These are phyloP conservation scores for Vairimorpha apis DNA, from an alignment of 371 early-diverging fungal genomes.

Conservation along the genomic window DNA sequence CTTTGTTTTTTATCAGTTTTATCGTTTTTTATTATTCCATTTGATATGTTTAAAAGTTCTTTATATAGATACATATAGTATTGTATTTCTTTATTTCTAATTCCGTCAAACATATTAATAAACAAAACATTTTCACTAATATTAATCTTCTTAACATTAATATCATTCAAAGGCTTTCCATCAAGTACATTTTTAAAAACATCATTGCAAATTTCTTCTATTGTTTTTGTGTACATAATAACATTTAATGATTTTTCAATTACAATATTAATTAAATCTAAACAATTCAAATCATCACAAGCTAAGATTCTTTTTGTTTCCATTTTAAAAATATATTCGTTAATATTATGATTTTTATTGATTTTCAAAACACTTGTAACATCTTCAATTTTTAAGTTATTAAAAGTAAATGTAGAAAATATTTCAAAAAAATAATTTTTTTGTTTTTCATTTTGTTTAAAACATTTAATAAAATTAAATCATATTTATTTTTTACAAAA, in stretches of 20 bases:
- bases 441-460: slow-evolving; percentile 23
- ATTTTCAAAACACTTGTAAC: not conserved
- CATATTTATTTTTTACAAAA: not conserved
- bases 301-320: no score
- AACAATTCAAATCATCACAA: no score
- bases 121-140: not conserved
- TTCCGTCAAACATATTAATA: slow-evolving; percentile 2
- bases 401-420: not conserved
- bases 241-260: not conserved
- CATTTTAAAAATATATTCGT: no score
- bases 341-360: not conserved
- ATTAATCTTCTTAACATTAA: not conserved
- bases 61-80: not conserved
- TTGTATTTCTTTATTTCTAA: slow-evolving; percentile 12
- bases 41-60: not conserved
- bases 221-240: not conserved
- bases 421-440: slow-evolving; percentile 12
- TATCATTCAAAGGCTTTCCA: not conserved
- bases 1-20: not conserved
- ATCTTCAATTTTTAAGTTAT: slow-evolving; percentile 20
- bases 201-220: not conserved
- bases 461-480: slow-evolving; percentile 8
- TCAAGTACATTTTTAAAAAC: not conserved
- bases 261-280: not conserved
- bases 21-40: not conserved